Percentiles rank a stretch among this genome's conserved stretches.
Conservation (phyloP, 495 filamentous ascomycete species). For the Massariosphaeria phaeospora region DNA sequence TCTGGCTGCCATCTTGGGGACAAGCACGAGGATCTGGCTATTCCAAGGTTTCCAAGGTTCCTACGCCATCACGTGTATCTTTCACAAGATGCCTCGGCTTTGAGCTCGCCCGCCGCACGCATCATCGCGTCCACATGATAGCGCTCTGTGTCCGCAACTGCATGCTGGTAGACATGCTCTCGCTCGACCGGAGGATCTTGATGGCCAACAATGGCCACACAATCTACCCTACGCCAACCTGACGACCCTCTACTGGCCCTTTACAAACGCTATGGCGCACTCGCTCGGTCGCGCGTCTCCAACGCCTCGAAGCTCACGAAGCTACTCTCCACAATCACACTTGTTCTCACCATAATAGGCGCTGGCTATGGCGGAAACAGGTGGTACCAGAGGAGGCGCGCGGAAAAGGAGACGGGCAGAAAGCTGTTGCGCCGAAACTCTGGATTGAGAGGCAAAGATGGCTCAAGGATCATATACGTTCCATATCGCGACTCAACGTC, state of each 20-base stretch:
- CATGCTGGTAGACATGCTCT: no score
- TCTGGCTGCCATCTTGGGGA: no score
- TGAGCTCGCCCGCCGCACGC: no score
- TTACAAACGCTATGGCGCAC: constrained; percentile 59
- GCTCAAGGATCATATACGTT: constrained; percentile 88
- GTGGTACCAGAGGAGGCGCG: constrained; percentile 63
- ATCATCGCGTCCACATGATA: no score
- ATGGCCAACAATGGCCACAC: constrained; percentile 63
- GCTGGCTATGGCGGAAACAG: constrained; percentile 68
- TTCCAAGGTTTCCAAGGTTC: no score
- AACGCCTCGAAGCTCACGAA: constrained; percentile 62
- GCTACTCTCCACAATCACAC: constrained; percentile 66
- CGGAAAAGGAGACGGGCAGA: constrained; percentile 72
- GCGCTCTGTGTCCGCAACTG: no score
- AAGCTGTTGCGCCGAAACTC: constrained; percentile 85
- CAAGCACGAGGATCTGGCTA: no score
- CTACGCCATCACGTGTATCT: no score
- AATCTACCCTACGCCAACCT: constrained; percentile 72
- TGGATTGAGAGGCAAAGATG: constrained; percentile 86
- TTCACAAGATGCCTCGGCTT: no score
- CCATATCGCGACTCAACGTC: constrained; percentile 79
- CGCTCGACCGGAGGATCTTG: not conserved
- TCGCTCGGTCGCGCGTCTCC: constrained; percentile 56
- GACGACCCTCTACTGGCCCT: constrained; percentile 66
- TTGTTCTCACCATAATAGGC: constrained; percentile 70